A percentile compares a stretch with the other conserved stretches of the same genome.
Evolutionary conservation across 108 stramenopile species (phyloP).

Genomic region (Parietichytrium sp.): DNA sequence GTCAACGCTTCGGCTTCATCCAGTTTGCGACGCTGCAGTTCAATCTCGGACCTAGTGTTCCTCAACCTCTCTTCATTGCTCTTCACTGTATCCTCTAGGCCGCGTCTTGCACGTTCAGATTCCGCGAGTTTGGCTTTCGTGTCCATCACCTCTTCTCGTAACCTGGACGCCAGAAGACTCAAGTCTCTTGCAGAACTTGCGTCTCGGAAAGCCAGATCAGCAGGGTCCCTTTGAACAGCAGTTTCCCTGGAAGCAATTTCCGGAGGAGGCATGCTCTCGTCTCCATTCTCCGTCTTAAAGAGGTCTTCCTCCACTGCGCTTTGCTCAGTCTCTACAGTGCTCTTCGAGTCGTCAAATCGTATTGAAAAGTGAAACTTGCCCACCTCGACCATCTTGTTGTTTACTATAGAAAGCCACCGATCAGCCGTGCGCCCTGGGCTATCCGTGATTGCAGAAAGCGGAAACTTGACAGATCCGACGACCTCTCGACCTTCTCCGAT

Average conservation of each 20-base stretch:
- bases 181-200: background rate
- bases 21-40: background rate
- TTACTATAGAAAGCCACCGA: background rate
- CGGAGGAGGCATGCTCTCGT: too few relatives aligned
- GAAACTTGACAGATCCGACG: background rate
- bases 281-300: too few relatives aligned
- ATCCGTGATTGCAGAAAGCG: background rate
- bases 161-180: background rate
- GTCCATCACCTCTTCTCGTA: slow-evolving; percentile 26
- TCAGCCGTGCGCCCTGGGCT: background rate
- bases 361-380: background rate
- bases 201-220: background rate
- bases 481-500: background rate
- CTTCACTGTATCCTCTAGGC: background rate
- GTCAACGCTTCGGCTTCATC: background rate
- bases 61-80: background rate
- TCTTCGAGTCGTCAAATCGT: slow-evolving; percentile 22
- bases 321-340: background rate
- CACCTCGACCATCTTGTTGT: background rate
- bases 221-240: background rate
- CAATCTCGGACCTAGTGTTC: background rate
- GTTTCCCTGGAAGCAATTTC: background rate
- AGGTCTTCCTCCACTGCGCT: too few relatives aligned
- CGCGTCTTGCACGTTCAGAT: background rate
- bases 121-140: background rate